These are phyloP conservation scores for Piper longum DNA, from an alignment of 164 flowering plant species.

Conservation along the genomic window DNA sequence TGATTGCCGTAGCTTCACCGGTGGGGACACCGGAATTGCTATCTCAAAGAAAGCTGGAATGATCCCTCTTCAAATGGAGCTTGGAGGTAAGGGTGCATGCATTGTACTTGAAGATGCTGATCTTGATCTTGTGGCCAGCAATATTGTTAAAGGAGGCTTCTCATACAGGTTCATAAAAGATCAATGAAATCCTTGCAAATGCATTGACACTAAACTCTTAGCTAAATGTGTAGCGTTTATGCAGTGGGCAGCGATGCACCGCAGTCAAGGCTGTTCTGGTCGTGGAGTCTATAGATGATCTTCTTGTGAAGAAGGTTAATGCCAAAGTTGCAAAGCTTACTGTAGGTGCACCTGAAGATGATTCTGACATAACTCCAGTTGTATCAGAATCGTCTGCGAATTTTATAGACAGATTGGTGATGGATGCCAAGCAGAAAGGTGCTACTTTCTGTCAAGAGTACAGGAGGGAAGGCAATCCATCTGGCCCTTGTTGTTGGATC, in stretches of 20 bases:
- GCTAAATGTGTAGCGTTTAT: neutral
- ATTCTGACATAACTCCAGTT: conserved; percentile 92
- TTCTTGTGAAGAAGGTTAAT: conserved; percentile 70
- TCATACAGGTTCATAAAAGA: conserved; percentile 59
- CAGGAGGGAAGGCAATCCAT: conserved; percentile 90
- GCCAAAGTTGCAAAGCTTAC: conserved; percentile 64
- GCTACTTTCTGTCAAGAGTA: conserved; percentile 94
- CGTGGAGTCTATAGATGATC: conserved; percentile 83
- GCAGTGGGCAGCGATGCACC: conserved; percentile 95
- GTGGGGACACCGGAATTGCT: conserved; percentile 93
- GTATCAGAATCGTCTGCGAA: conserved; percentile 88
- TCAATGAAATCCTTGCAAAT: neutral
- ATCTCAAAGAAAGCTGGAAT: conserved; percentile 97
- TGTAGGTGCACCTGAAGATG: conserved; percentile 83
- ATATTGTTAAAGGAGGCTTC: conserved; percentile 88
- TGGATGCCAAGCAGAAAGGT: conserved; percentile 84
- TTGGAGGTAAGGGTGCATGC: conserved; percentile 98
- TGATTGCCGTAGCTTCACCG: conserved; percentile 55
- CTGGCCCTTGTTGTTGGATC: conserved; percentile 89
- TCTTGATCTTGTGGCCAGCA: conserved; percentile 73
- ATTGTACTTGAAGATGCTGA: conserved; percentile 97
- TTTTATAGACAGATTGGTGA: conserved; percentile 81
- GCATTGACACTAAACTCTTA: neutral
- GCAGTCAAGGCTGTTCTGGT: conserved; percentile 86
- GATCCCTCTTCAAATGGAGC: conserved; percentile 97